phyloP scores from a whole-genome alignment of 2,329 filamentous ascomycete species.

The Colletotrichum tropicicola region DNA sequence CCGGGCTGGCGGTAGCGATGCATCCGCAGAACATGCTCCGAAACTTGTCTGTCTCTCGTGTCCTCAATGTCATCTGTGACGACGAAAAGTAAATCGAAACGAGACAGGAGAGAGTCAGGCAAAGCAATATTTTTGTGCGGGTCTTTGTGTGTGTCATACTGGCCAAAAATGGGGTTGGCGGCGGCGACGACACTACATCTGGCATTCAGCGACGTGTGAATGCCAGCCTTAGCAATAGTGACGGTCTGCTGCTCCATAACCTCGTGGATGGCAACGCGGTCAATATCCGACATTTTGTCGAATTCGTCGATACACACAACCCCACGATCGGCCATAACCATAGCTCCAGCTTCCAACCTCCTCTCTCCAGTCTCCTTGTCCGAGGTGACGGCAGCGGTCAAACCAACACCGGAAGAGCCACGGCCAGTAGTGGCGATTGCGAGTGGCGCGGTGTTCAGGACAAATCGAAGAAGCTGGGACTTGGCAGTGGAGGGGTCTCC shows the following conservation, averaged over 20 bases:
- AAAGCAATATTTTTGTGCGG: constrained; percentile 98
- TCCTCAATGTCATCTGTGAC: constrained; percentile 99
- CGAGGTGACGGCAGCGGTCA: constrained; percentile 94
- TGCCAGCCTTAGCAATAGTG: constrained; percentile 97
- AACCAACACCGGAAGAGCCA: constrained; percentile 95
- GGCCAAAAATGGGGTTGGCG: constrained; percentile 96
- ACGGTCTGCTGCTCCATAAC: constrained; percentile 99
- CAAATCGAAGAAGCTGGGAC: constrained; percentile 96
- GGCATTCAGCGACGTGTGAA: constrained; percentile 96
- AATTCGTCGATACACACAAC: constrained; percentile 99
- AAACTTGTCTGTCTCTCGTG: constrained; percentile 86
- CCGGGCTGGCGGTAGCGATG: constrained; percentile 93
- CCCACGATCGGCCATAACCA: constrained; percentile 96
- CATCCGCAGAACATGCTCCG: constrained; percentile 97
- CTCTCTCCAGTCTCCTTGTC: constrained; percentile 98
- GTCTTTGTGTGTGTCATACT: constrained; percentile 98
- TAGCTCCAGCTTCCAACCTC: constrained; percentile 94
- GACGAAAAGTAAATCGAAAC: constrained; percentile 98
- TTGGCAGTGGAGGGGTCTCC: constrained; percentile 98
- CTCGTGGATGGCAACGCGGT: constrained; percentile 98
- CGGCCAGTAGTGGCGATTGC: constrained; percentile 97
- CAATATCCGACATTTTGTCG: constrained; percentile 99
- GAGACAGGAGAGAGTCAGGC: constrained; percentile 93
- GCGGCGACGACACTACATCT: constrained; percentile 96
- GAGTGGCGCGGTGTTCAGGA: constrained; percentile 94